These are phyloP conservation scores for Cystobasidiaceae sp. DNA, from an alignment of 1,284 basidiomycete genomes.

Conservation along the genomic window DNA sequence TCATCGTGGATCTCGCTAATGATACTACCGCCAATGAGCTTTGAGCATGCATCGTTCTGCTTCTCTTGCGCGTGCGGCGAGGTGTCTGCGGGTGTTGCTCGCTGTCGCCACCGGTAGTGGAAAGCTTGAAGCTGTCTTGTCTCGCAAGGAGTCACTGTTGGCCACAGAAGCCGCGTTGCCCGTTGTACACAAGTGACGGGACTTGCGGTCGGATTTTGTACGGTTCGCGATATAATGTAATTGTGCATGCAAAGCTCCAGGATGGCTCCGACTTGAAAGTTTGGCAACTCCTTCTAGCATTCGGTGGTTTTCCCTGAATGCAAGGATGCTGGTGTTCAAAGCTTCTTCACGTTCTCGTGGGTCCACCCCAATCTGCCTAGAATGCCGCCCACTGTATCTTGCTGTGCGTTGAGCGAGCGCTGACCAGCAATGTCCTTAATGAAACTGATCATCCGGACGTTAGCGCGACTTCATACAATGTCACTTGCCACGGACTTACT, in stretches of 20 bases:
- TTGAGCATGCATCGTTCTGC: constrained; percentile 14
- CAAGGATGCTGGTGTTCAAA: background rate
- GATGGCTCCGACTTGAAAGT: background rate
- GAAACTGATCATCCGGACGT: constrained; percentile 1
- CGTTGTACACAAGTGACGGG: background rate
- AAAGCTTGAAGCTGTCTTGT: no score
- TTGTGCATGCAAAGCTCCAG: background rate
- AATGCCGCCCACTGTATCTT: constrained; percentile 17
- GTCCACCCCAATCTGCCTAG: constrained; percentile 20
- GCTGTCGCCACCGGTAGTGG: background rate
- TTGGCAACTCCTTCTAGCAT: background rate
- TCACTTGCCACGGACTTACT: background rate
- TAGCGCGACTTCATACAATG: background rate
- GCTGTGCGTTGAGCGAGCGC: constrained; percentile 3
- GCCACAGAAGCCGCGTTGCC: background rate
- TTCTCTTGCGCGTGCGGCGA: background rate
- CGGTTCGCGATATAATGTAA: background rate
- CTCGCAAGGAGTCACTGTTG: no score
- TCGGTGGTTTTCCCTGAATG: background rate
- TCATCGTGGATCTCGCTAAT: constrained; percentile 25
- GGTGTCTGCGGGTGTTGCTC: constrained; percentile 16
- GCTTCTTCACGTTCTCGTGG: constrained; percentile 16
- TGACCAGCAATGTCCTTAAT: constrained; percentile 13
- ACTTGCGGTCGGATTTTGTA: background rate
- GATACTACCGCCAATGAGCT: background rate